A percentile compares a stretch with the other conserved stretches of the same genome.
phyloP scores from a whole-genome alignment of 257 asterid species.

The Buddleja alternifolia region DNA sequence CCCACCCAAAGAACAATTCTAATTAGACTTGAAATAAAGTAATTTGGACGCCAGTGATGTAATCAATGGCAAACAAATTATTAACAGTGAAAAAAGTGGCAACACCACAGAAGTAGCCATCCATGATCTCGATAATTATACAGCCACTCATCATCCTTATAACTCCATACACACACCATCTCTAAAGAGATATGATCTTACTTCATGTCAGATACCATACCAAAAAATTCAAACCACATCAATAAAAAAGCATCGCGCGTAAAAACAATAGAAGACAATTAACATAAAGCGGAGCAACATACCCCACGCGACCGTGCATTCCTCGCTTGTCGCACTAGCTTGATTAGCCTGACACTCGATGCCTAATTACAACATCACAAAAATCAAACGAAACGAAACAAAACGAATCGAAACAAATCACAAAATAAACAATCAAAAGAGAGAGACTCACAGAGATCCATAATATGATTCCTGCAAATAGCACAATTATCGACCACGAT shows the following conservation, averaged over 20 bases:
- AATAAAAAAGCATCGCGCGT: not conserved
- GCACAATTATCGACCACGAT: slow-evolving; percentile 96
- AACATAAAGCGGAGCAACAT: not conserved
- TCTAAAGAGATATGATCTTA: not conserved
- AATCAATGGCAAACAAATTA: too few species aligned
- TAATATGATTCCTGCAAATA: slow-evolving; percentile 91
- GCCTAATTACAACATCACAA: slow-evolving; percentile 48
- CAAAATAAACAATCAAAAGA: not conserved
- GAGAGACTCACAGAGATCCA: slow-evolving; percentile 88
- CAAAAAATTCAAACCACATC: not conserved
- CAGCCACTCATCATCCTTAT: too few species aligned
- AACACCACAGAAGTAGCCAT: too few species aligned
- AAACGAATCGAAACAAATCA: not conserved
- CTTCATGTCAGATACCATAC: not conserved
- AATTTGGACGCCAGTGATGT: too few species aligned
- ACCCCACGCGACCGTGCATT: slow-evolving; percentile 81
- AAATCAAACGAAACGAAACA: slow-evolving; percentile 14
- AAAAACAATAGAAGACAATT: not conserved
- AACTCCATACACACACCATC: not conserved
- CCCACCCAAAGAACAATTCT: not conserved
- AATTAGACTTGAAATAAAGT: not conserved
- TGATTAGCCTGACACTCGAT: slow-evolving; percentile 99
- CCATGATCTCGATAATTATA: too few species aligned
- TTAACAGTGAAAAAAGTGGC: too few species aligned
- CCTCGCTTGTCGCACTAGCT: slow-evolving; percentile 98